Evolutionary conservation across 1,139 yeast genomes (phyloP).

Genomic region (Pichia sp.): DNA sequence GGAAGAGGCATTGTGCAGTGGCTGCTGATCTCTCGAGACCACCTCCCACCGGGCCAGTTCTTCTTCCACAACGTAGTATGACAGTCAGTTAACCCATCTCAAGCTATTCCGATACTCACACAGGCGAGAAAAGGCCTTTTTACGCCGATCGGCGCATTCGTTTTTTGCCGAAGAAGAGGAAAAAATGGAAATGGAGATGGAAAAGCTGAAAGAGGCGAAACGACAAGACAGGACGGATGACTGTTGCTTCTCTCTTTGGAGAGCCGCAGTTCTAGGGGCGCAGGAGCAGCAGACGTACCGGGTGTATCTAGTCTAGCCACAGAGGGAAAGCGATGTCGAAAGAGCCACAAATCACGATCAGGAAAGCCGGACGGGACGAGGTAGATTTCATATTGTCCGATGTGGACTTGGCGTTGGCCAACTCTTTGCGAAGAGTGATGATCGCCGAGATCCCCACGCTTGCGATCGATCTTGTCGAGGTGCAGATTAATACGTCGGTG

Average conservation of each 20-base stretch:
- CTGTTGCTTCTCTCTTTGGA: background rate
- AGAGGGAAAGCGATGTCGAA: slow-evolving; percentile 11
- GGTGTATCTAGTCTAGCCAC: background rate
- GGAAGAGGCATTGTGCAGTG: background rate
- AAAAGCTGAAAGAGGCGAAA: slow-evolving; percentile 1
- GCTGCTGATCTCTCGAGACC: no score
- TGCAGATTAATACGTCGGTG: slow-evolving; percentile 88
- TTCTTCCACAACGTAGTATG: no score
- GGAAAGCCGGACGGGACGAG: slow-evolving; percentile 78
- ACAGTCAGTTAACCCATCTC: no score
- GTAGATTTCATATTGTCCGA: slow-evolving; percentile 87
- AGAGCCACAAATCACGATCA: slow-evolving; percentile 82
- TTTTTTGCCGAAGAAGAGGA: background rate
- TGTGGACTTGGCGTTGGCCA: slow-evolving; percentile 87
- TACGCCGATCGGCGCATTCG: background rate
- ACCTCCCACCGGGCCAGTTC: no score
- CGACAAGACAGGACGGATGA: background rate
- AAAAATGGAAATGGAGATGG: background rate
- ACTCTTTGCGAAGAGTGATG: slow-evolving; percentile 87
- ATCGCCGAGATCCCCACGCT: slow-evolving; percentile 93
- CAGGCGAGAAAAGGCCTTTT: no score
- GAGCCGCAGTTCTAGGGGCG: background rate
- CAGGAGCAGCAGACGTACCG: background rate
- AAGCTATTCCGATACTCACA: no score
- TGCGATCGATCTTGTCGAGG: slow-evolving; percentile 94